These are phyloP conservation scores for Astrothelium subdiscretum DNA, from an alignment of 495 filamentous ascomycete species.

Conservation along the genomic window DNA sequence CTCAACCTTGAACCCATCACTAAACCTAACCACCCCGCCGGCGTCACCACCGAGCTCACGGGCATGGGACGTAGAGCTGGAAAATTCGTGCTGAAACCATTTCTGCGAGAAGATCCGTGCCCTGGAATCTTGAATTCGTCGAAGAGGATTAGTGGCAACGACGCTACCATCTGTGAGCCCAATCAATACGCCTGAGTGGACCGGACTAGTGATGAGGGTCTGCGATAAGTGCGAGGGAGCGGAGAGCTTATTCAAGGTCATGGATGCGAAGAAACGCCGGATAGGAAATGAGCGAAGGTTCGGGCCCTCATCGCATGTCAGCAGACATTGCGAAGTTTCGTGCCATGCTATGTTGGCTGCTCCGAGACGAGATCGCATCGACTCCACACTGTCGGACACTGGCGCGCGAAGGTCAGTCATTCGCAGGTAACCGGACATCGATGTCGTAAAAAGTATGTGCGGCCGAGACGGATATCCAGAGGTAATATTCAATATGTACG, in stretches of 20 bases:
- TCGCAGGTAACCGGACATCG: slow-evolving; percentile 48
- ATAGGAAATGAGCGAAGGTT: slow-evolving; percentile 40
- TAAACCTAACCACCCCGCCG: neutral
- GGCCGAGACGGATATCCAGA: slow-evolving; percentile 51
- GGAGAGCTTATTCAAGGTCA: slow-evolving; percentile 20
- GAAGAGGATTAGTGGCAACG: slow-evolving; percentile 43
- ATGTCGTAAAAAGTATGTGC: slow-evolving; percentile 40
- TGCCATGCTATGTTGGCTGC: slow-evolving; percentile 41
- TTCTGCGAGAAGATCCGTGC: slow-evolving; percentile 43
- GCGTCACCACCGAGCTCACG: neutral
- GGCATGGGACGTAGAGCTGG: slow-evolving; percentile 14
- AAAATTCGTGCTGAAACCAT: slow-evolving; percentile 56
- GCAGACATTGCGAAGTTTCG: slow-evolving; percentile 41
- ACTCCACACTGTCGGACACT: slow-evolving; percentile 35
- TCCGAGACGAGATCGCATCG: slow-evolving; percentile 42
- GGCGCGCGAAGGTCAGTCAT: slow-evolving; percentile 45
- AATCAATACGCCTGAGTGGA: slow-evolving; percentile 44
- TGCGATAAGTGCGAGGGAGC: slow-evolving; percentile 26
- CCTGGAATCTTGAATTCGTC: slow-evolving; percentile 42
- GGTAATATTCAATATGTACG: slow-evolving; percentile 45
- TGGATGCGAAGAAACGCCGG: slow-evolving; percentile 45
- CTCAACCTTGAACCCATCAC: neutral
- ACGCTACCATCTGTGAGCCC: slow-evolving; percentile 49
- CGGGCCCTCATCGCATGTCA: slow-evolving; percentile 48
- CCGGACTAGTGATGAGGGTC: slow-evolving; percentile 33